Base-by-base conservation (phyloP, 75 land plant genomes). In the Pinus taeda region DNA sequence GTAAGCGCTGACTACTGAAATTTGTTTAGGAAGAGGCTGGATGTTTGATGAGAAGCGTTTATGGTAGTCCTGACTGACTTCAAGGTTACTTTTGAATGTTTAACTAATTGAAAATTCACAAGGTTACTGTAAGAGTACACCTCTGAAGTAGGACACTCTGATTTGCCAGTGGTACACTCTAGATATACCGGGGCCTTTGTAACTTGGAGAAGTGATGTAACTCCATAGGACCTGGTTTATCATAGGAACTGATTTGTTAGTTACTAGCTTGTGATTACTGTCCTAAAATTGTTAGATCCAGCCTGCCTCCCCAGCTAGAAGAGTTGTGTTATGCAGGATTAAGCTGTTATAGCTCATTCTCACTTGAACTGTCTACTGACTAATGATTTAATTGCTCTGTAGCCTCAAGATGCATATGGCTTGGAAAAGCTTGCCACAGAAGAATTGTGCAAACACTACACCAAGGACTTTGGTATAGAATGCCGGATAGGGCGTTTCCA, bases 341-440 rank as follows among this genome's bases (percentile, higher is more conserved):
- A 30, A 18, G 20, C 37, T 18, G 18, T 69, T 39, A 39, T 20
- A 69, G 9, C 42, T 8, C 12, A 69, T 18, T 39, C 6, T 37
- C 6, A 15, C 1, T 65, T 4, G 15, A 65, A 15, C 69, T 30
- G 39, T 17, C 9, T 65, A 33, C 39, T 69, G 39, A 69, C 53
- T 57, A 22, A 0, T 74, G 60, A 24, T 15, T 74, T 22, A 15
- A 8, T 80, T 33, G 4, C 39, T 36, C n/a, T 61, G 6, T 79
- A 94, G 97, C 97, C 97, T 79, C 97, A 94, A 92, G 97, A 94
- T 90, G 97, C 97, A 1, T 94, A 94, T 81, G 97, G 97, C 22
- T 76, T 94, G 61, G 97, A 94, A 80, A 94, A 94, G 81, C 83
- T 94, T 53, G 92, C 92, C 22, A 84, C 91, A 15, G 97, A 94